Conservation (phyloP, 768 basidiomycete species). For the Lentinula lateritia region DNA sequence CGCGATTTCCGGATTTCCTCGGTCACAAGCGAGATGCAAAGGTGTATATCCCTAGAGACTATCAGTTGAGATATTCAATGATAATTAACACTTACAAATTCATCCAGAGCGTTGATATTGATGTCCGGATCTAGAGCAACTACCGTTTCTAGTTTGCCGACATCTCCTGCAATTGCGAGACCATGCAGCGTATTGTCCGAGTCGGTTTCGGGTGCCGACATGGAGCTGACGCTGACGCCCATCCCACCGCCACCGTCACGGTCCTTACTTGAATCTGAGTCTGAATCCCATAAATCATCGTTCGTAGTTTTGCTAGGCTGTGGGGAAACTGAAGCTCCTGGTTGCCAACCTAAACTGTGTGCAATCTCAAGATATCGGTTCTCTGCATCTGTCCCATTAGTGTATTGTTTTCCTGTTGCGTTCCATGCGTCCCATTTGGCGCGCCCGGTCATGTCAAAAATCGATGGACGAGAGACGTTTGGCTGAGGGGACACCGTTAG, state of each 20-base stretch:
- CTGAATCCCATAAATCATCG: slow-evolving; percentile 41
- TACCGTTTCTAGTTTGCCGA: slow-evolving; percentile 35
- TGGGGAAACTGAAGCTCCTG: slow-evolving; percentile 20
- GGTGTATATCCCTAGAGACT: slow-evolving; percentile 74
- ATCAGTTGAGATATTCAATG: slow-evolving; percentile 2
- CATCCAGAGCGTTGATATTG: slow-evolving; percentile 59
- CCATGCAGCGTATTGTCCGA: slow-evolving; percentile 47
- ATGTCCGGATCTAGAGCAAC: slow-evolving; percentile 34
- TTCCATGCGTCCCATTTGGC: slow-evolving; percentile 90
- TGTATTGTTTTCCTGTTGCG: slow-evolving; percentile 42
- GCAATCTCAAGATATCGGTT: slow-evolving; percentile 66
- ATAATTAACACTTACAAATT: slow-evolving; percentile 54
- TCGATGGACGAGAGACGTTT: slow-evolving; percentile 53
- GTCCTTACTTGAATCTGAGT: slow-evolving; percentile 27
- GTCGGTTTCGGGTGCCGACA: slow-evolving; percentile 33
- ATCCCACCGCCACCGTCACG: slow-evolving; percentile 37
- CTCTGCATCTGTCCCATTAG: slow-evolving; percentile 45
- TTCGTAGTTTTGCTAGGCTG: slow-evolving; percentile 12
- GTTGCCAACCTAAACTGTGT: slow-evolving; percentile 61
- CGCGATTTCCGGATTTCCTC: slow-evolving; percentile 60
- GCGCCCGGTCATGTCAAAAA: slow-evolving; percentile 74
- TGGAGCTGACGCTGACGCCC: slow-evolving; percentile 59
- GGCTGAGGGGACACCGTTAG: slow-evolving; percentile 57
- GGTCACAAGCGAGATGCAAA: slow-evolving; percentile 81
- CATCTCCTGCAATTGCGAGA: slow-evolving; percentile 55